These are phyloP conservation scores for Rhizopus microsporus DNA, from an alignment of 371 early-diverging fungal species.

Conservation along the genomic window DNA sequence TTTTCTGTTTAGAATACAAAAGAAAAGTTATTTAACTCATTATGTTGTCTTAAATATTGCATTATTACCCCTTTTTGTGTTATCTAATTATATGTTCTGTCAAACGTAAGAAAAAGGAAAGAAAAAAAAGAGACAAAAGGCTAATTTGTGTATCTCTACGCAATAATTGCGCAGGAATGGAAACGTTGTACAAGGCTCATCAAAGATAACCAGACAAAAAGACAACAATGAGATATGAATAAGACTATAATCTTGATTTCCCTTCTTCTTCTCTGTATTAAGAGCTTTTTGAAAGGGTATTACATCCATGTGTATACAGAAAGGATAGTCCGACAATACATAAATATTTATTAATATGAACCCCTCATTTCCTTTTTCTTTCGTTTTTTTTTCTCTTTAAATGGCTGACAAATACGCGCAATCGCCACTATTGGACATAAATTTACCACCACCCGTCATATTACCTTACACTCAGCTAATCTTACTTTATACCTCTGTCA, in stretches of 20 bases:
- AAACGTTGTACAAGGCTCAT: too few relatives aligned
- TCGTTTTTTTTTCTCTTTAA: background rate
- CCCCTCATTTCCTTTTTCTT: slow-evolving; percentile 1
- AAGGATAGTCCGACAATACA: background rate
- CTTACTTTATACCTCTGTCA: slow-evolving; percentile 6
- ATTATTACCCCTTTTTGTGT: background rate
- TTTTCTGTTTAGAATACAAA: background rate
- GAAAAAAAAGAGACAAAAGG: background rate
- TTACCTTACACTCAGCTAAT: slow-evolving; percentile 7
- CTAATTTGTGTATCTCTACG: too few relatives aligned
- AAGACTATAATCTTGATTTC: too few relatives aligned
- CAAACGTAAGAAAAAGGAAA: background rate
- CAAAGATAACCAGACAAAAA: too few relatives aligned
- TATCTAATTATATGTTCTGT: background rate
- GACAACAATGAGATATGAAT: too few relatives aligned
- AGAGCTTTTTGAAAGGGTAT: background rate
- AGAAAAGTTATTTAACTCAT: background rate
- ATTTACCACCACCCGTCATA: slow-evolving; percentile 25
- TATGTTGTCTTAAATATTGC: background rate
- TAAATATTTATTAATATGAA: background rate
- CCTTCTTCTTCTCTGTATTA: background rate
- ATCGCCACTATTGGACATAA: slow-evolving; percentile 24
- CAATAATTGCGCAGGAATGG: too few relatives aligned
- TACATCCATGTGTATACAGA: background rate
- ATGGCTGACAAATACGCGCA: slow-evolving; percentile 17